phyloP scores from a whole-genome alignment of 768 basidiomycete species.

The Suillus tomentosus region DNA sequence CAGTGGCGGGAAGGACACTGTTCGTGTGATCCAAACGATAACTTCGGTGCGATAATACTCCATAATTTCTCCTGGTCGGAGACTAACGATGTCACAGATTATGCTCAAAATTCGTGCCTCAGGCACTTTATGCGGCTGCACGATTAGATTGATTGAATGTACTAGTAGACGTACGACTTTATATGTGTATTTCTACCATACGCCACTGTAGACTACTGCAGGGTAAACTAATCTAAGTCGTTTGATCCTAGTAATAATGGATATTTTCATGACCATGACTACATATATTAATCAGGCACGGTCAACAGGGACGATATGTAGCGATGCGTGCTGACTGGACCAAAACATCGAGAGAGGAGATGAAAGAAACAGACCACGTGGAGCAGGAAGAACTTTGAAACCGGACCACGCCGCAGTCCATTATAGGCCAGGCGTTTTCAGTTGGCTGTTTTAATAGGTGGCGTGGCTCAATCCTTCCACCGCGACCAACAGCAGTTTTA shows the following conservation, averaged over 20 bases:
- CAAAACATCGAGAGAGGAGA: background rate
- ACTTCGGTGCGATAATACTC: constrained; percentile 57
- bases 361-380: background rate
- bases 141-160: constrained; percentile 17
- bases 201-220: background rate
- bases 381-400: background rate
- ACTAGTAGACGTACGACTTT: background rate
- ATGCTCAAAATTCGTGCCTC: constrained; percentile 30
- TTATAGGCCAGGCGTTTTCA: background rate
- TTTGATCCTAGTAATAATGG: background rate
- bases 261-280: background rate
- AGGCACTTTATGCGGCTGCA: constrained; percentile 29
- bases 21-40: constrained; percentile 77
- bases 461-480: background rate
- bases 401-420: constrained; percentile 1
- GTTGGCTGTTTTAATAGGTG: constrained; percentile 2
- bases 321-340: background rate
- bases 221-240: constrained; percentile 5
- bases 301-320: background rate
- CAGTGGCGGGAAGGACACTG: constrained; percentile 79
- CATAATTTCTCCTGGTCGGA: constrained; percentile 7
- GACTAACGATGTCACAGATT: constrained; percentile 19
- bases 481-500: constrained; percentile 4
- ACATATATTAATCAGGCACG: background rate
- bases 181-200: constrained; percentile 9